Base-by-base conservation (phyloP, 768 basidiomycete species). In the Russula compacta region DNA sequence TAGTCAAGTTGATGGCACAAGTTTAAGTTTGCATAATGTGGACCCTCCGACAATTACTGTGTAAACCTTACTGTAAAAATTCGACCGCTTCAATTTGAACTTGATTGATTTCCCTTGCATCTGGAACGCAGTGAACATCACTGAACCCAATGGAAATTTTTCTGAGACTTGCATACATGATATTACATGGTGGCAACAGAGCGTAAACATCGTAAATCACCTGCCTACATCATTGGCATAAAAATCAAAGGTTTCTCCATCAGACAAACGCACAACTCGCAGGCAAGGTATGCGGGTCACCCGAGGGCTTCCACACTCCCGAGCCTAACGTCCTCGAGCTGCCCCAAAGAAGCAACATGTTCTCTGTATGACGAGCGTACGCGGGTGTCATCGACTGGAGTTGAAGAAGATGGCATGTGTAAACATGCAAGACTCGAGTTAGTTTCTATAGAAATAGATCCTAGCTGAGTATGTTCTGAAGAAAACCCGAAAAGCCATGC, bases 1-100 rank as follows among this genome's bases (percentile, higher is more conserved):
- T 89, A 54, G 82, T 88, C 1, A 73, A 77, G 39, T 78, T 86
- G 35, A 69, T 86, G 64, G 72, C 78, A 1, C 78, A 81, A 47
- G 82, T 84, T 17, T 81, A 62, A 33, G 4, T 33, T 17, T 6
- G 4, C 39, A 14, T 40, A 29, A 29, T 29, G 24, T 29, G 24
- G 24, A 29, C 24, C n/a, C n/a, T 29, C 24, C 24, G 24, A 29
- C 24, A n/a, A n/a, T n/a, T n/a, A n/a, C n/a, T n/a, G n/a, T n/a
- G n/a, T n/a, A n/a, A n/a, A n/a, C n/a, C n/a, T n/a, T n/a, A n/a
- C n/a, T n/a, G n/a, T n/a, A n/a, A n/a, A n/a, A n/a, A n/a, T n/a
- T n/a, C n/a, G n/a, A n/a, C n/a, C n/a, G n/a, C n/a, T n/a, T n/a
- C n/a, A n/a, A n/a, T n/a, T n/a, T n/a, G n/a, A n/a, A n/a, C n/a